Conservation (phyloP, 305 asterid species). For the Fraxinus velutina region DNA sequence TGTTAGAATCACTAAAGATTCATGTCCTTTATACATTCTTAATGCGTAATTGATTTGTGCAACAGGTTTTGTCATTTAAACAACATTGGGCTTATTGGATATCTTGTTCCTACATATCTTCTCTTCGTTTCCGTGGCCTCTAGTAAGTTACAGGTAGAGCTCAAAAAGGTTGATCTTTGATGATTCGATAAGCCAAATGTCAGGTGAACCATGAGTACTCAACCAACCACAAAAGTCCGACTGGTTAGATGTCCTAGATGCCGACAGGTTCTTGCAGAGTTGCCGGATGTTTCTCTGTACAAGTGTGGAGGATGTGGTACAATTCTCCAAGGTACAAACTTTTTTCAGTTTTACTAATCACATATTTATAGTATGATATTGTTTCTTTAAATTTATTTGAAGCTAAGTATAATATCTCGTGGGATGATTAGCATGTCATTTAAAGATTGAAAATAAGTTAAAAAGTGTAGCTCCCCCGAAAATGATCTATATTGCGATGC, state of each 20-base stretch:
- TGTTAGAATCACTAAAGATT: neutral
- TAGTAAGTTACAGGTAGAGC: neutral
- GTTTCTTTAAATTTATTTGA: neutral
- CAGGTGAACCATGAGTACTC: constrained; percentile 42
- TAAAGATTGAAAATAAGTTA: neutral
- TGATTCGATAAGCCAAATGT: constrained; percentile 5
- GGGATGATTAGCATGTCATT: neutral
- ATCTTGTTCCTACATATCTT: neutral
- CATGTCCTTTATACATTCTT: neutral
- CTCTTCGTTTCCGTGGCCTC: neutral
- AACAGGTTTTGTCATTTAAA: neutral
- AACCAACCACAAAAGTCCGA: constrained; percentile 50
- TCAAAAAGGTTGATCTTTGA: constrained; percentile 8
- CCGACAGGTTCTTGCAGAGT: constrained; percentile 56
- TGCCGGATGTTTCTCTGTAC: constrained; percentile 60
- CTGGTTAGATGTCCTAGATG: constrained; percentile 79
- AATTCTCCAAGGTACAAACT: constrained; percentile 57
- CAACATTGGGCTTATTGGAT: neutral
- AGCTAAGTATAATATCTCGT: neutral
- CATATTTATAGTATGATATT: neutral
- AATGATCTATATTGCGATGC: neutral
- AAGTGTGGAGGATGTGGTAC: constrained; percentile 83
- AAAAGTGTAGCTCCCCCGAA: neutral
- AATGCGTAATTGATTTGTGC: neutral
- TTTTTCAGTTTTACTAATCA: neutral